A percentile compares a stretch with the other conserved stretches of the same genome.
These are phyloP conservation scores for Castanea sativa DNA, from an alignment of 306 rosid genomes.

Conservation along the genomic window DNA sequence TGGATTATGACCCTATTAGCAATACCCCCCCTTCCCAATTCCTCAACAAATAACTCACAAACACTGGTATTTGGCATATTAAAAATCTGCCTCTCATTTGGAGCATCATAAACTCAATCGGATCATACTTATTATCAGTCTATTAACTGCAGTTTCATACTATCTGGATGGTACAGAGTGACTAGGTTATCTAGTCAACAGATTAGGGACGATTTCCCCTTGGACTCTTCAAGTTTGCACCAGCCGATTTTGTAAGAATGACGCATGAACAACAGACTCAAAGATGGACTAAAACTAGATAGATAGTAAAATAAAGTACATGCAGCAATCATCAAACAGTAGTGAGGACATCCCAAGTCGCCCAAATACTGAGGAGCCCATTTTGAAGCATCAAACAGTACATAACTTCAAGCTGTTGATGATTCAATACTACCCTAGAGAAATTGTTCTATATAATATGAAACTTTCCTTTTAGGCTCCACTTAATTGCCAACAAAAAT, in stretches of 20 bases:
- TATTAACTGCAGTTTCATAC: not conserved
- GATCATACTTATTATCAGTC: no score
- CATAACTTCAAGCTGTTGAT: not conserved
- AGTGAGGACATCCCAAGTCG: not conserved
- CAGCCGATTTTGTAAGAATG: not conserved
- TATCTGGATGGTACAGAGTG: not conserved
- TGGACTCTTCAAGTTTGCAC: not conserved
- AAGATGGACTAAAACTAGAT: not conserved
- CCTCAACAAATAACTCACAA: no score
- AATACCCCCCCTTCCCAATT: not conserved
- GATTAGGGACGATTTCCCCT: not conserved
- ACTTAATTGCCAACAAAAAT: not conserved
- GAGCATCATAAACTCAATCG: no score
- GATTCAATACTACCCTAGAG: not conserved
- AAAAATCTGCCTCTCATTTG: no score
- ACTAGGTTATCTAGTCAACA: not conserved
- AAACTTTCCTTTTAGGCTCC: not conserved
- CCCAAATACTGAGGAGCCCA: not conserved
- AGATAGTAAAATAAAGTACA: not conserved
- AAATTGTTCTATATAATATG: not conserved
- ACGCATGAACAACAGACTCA: not conserved
- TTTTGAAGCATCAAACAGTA: not conserved
- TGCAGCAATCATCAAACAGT: slow-evolving; percentile 5
- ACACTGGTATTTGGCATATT: no score
- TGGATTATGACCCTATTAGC: not conserved